These are phyloP conservation scores for Amanita muscaria DNA, from an alignment of 768 basidiomycete species.

Conservation along the genomic window DNA sequence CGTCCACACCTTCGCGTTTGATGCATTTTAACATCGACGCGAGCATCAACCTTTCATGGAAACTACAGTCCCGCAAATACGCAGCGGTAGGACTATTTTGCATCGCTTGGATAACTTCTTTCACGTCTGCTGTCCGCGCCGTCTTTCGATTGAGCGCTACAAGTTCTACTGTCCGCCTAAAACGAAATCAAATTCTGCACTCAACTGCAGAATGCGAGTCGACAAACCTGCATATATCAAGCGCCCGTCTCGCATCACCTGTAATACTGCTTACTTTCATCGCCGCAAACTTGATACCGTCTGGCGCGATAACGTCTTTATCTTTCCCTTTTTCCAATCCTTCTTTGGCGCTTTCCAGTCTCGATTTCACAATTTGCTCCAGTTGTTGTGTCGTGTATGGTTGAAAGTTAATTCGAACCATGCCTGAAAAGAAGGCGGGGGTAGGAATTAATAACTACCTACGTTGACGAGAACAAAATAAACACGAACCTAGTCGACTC, in stretches of 20 bases:
- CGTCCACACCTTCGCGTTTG: constrained; percentile 79
- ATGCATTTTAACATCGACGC: constrained; percentile 65
- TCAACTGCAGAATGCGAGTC: neutral
- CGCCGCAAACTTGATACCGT: constrained; percentile 81
- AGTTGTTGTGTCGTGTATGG: constrained; percentile 78
- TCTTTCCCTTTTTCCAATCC: constrained; percentile 41
- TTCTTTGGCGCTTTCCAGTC: constrained; percentile 53
- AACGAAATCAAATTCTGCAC: neutral
- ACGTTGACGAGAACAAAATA: neutral
- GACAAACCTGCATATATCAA: constrained; percentile 83
- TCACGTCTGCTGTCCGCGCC: constrained; percentile 65
- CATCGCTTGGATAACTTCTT: constrained; percentile 73
- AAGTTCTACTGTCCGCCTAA: constrained; percentile 80
- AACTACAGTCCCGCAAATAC: constrained; percentile 72
- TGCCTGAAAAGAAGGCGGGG: no score
- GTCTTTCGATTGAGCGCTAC: constrained; percentile 41
- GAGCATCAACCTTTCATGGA: constrained; percentile 86
- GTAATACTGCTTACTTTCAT: constrained; percentile 66
- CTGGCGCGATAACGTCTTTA: constrained; percentile 42
- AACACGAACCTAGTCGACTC: constrained; percentile 71
- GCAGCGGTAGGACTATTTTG: constrained; percentile 87
- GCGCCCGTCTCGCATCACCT: constrained; percentile 86
- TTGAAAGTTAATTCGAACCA: constrained; percentile 87
- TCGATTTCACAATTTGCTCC: constrained; percentile 77
- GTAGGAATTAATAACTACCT: no score